Conservation (phyloP, 306 rosid genomes). For the Luffa acutangula region DNA sequence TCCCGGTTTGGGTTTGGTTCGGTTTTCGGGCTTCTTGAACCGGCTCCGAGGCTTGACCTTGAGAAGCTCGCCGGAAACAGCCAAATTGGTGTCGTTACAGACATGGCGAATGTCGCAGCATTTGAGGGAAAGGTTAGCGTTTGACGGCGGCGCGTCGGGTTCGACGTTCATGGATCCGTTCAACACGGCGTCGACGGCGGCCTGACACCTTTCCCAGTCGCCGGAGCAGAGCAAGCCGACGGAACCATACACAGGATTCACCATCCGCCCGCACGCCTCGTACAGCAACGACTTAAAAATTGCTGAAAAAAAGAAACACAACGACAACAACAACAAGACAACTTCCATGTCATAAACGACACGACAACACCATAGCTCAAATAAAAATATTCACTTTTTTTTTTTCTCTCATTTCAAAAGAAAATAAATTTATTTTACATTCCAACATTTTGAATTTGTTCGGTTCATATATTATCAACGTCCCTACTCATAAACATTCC, state of each 20-base stretch:
- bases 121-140: not conserved
- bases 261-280: constrained; percentile 63
- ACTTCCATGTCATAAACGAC: not conserved
- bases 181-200: constrained; percentile 47
- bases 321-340: not conserved
- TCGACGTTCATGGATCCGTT: constrained; percentile 20
- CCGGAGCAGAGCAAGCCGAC: constrained; percentile 44
- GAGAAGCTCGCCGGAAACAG: not conserved
- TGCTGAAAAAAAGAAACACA: constrained; percentile 14
- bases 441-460: not conserved
- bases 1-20: constrained; percentile 5
- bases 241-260: constrained; percentile 54
- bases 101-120: constrained; percentile 35
- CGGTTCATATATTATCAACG: no score
- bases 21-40: constrained; percentile 21
- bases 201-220: constrained; percentile 47
- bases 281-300: constrained; percentile 50
- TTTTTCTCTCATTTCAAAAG: no score
- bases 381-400: not conserved
- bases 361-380: not conserved
- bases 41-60: constrained; percentile 11
- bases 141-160: not conserved
- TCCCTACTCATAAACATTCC: no score
- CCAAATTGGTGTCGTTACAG: constrained; percentile 7
- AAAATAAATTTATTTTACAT: not conserved